These are phyloP conservation scores for Cercospora sp. DNA, from an alignment of 2,329 filamentous ascomycete genomes.

Conservation along the genomic window DNA sequence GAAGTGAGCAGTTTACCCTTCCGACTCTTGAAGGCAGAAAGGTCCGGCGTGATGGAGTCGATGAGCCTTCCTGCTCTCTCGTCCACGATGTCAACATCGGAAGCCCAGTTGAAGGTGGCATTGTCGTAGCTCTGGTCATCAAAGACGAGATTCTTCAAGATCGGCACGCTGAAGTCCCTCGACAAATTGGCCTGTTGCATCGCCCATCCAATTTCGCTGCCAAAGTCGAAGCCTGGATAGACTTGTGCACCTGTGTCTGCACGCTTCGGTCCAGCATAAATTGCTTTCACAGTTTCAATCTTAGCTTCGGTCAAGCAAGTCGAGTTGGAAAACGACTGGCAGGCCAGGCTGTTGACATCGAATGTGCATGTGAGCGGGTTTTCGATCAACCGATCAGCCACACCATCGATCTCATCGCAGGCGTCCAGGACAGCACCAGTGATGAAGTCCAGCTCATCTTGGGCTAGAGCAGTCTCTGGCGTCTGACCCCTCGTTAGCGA, in stretches of 20 bases:
- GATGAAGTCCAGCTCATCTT: conserved; percentile 38
- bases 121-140: conserved; percentile 41
- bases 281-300: conserved; percentile 35
- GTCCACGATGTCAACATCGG: conserved; percentile 40
- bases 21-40: conserved; percentile 34
- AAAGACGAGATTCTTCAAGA: conserved; percentile 48
- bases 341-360: conserved; percentile 38
- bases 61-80: conserved; percentile 39
- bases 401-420: conserved; percentile 45
- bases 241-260: conserved; percentile 30
- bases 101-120: conserved; percentile 41
- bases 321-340: conserved; percentile 24
- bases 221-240: conserved; percentile 46
- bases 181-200: conserved; percentile 41
- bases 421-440: conserved; percentile 39
- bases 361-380: conserved; percentile 43
- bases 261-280: conserved; percentile 39
- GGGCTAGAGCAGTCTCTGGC: conserved; percentile 30
- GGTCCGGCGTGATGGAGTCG: conserved; percentile 41
- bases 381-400: conserved; percentile 43
- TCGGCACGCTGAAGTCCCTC: conserved; percentile 41
- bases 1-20: conserved; percentile 44
- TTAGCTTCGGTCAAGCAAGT: conserved; percentile 39
- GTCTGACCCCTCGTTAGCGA: conserved; percentile 8
- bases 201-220: conserved; percentile 44